Base-by-base conservation (phyloP, 177 flowering plant genomes). In the Vitis hybrid region DNA sequence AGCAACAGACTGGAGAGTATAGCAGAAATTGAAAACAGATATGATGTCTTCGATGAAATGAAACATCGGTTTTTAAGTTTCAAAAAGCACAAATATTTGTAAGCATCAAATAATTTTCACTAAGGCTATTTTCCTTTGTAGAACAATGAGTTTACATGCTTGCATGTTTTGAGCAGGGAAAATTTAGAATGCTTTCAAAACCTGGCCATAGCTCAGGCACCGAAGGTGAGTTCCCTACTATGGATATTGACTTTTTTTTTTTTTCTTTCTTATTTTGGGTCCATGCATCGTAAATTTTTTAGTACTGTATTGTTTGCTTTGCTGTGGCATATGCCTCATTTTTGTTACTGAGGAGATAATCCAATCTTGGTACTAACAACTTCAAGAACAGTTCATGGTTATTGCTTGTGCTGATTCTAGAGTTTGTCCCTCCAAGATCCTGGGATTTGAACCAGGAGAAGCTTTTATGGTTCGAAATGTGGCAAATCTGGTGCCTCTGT, bases 391-490 rank as follows among this genome's bases (percentile, higher is more conserved):
- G 99, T 93, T 96, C 71, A 77, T 91, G 90, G 92, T 92, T 75
- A 87, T 96, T 86, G 91, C 99, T 76, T 96, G 99, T 85, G 99
- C 90, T 71, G 98, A 96, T 77, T 96, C 99, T 26, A 86, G 99
- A 71, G 98, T 96, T 53, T 93, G 99, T 77, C 99, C 97, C 12
- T 91, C 99, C 14, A 74, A 45, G 71, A 85, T 96, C 76, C 76
- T 93, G 63, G 98, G 99, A 67, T 86, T 96, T 79, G 85, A 96
- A 78, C 97, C 97, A 6, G 99, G 98, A 29, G 98, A 96, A 70
- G 94, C 99, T 59, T 96, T 94, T 76, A 76, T 77, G 5, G 76
- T 96, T 9, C 86, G 98, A 4, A 94, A 90, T 68, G 87, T 96
- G 72, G 98, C 96, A 11, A 96, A 94, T 78, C 77, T 94, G 77